A percentile compares a stretch with the other conserved stretches of the same genome.
These are phyloP conservation scores for Multifurca ochricompacta DNA, from an alignment of 768 basidiomycete genomes.

Conservation along the genomic window DNA sequence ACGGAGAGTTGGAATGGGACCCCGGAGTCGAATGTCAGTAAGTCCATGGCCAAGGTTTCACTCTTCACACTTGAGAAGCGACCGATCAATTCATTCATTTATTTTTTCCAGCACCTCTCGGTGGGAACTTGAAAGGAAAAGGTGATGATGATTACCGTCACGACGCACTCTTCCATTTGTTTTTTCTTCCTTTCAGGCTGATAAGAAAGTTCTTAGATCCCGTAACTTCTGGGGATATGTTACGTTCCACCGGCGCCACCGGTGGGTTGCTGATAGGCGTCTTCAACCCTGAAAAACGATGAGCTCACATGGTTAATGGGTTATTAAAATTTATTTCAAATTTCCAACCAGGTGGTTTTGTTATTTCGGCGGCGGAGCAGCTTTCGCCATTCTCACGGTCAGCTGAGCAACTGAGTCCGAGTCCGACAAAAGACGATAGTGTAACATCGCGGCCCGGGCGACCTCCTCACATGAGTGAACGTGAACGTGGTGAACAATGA, in stretches of 20 bases:
- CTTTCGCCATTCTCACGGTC: too few species aligned
- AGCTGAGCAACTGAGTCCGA: too few species aligned
- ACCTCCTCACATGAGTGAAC: not conserved
- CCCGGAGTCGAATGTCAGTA: not conserved
- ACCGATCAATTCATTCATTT: not conserved
- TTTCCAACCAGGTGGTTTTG: too few species aligned
- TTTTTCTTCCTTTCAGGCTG: not conserved
- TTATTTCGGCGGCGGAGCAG: too few species aligned
- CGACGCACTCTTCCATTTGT: not conserved
- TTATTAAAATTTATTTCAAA: too few species aligned
- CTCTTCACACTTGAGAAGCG: slow-evolving; percentile 2
- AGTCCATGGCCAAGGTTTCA: slow-evolving; percentile 1
- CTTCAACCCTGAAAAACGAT: not conserved
- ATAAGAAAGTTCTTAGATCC: not conserved
- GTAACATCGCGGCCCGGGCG: not conserved
- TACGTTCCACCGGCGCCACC: slow-evolving; percentile 8
- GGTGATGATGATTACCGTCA: slow-evolving; percentile 3
- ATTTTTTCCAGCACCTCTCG: not conserved
- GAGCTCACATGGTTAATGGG: slow-evolving; percentile 11
- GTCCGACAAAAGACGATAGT: too few species aligned
- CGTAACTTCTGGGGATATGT: not conserved
- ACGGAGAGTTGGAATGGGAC: not conserved
- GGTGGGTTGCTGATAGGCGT: not conserved
- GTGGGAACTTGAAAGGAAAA: slow-evolving; percentile 4
- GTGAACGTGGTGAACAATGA: slow-evolving; percentile 9